Conservation (phyloP, 1,284 basidiomycete species). For the Termitomyces sp. region DNA sequence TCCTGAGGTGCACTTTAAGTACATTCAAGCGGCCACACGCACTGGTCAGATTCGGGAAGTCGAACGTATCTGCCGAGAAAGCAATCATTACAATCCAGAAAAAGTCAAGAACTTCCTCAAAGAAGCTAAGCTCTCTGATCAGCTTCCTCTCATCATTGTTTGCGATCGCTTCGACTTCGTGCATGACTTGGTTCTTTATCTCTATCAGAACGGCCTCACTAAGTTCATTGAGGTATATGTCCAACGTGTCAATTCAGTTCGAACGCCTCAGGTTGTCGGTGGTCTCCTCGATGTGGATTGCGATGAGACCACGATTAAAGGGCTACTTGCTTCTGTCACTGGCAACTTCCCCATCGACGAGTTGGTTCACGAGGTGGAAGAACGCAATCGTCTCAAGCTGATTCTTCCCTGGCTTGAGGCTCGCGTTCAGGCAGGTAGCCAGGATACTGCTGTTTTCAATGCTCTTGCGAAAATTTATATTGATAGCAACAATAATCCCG, state of each 20-base stretch:
- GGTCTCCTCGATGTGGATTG: conserved; percentile 98
- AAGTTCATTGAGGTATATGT: conserved; percentile 99
- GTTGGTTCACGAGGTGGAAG: conserved; percentile 95
- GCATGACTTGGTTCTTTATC: conserved; percentile 96
- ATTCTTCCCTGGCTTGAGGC: conserved; percentile 97
- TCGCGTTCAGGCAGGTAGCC: conserved; percentile 87
- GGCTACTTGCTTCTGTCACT: conserved; percentile 87
- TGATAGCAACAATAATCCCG: conserved; percentile 98
- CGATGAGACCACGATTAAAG: conserved; percentile 95
- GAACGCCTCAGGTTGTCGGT: conserved; percentile 98
- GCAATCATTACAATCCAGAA: conserved; percentile 97
- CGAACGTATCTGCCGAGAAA: conserved; percentile 97
- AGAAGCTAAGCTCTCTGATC: conserved; percentile 95
- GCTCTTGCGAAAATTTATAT: conserved; percentile 98
- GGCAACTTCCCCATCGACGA: conserved; percentile 98
- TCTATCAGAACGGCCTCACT: conserved; percentile 96
- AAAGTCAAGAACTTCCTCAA: conserved; percentile 99
- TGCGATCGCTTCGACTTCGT: conserved; percentile 99
- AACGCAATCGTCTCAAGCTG: conserved; percentile 92
- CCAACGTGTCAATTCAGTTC: conserved; percentile 94
- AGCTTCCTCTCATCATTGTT: conserved; percentile 98
- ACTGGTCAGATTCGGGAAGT: conserved; percentile 99
- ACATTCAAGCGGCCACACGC: conserved; percentile 97
- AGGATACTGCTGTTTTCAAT: conserved; percentile 93
- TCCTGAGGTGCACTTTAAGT: conserved; percentile 99